These are phyloP conservation scores for Exutisphaerella laricina DNA, from an alignment of 2,329 filamentous ascomycete species.

Conservation along the genomic window DNA sequence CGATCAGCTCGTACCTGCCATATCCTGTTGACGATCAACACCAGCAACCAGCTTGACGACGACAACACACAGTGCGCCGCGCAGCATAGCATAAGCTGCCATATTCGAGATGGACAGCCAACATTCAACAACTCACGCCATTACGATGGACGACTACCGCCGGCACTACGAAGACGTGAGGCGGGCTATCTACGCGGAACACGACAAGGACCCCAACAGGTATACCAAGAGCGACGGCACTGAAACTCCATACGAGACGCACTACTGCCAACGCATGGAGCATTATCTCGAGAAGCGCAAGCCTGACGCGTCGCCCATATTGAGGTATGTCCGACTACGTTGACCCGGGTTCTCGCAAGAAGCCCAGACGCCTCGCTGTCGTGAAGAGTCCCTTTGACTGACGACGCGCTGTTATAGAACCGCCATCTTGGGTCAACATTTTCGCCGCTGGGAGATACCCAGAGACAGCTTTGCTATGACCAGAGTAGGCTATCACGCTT, in stretches of 20 bases:
- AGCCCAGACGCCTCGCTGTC: too few species aligned
- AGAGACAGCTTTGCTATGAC: constrained; percentile 68
- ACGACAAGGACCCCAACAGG: constrained; percentile 61
- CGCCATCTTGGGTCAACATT: constrained; percentile 79
- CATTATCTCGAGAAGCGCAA: constrained; percentile 59
- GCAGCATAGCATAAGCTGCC: too few species aligned
- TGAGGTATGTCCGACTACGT: too few species aligned
- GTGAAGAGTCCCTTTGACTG: too few species aligned
- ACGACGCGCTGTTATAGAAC: too few species aligned
- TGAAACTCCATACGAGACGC: constrained; percentile 66
- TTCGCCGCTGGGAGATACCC: constrained; percentile 78
- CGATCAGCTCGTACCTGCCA: not conserved
- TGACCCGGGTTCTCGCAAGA: too few species aligned
- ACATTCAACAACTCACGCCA: too few species aligned
- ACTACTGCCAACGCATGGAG: constrained; percentile 77
- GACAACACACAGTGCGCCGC: too few species aligned
- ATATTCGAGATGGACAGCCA: too few species aligned
- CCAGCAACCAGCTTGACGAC: too few species aligned
- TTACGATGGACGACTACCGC: too few species aligned
- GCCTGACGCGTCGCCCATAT: constrained; percentile 60
- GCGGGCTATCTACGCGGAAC: constrained; percentile 66
- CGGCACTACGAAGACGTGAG: constrained; percentile 46
- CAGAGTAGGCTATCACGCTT: constrained; percentile 69
- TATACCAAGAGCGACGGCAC: constrained; percentile 41
- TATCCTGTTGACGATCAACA: too few species aligned